phyloP scores from a whole-genome alignment of 1,139 yeast genomes.

The Saccharomyces pastorianus region DNA sequence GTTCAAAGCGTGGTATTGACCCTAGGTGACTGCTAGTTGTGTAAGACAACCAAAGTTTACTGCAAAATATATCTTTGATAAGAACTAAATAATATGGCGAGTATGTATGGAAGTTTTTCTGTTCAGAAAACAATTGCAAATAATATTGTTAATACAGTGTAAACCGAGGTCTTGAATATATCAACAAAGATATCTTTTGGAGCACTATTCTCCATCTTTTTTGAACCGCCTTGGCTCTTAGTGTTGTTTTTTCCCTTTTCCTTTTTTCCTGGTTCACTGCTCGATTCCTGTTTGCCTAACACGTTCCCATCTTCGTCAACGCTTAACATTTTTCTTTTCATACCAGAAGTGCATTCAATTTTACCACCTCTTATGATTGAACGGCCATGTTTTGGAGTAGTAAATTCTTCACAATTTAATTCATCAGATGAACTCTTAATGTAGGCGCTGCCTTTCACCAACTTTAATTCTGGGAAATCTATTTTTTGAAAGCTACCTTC shows the following conservation, averaged over 20 bases:
- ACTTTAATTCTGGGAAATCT: slow-evolving; percentile 41
- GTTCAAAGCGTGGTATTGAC: too few species aligned
- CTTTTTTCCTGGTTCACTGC: not conserved
- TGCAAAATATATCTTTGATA: not conserved
- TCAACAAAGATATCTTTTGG: not conserved
- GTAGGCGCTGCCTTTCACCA: slow-evolving; percentile 63
- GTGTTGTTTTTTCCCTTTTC: not conserved
- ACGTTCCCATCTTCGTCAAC: slow-evolving; percentile 36
- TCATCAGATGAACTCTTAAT: slow-evolving; percentile 40
- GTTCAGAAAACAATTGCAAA: not conserved
- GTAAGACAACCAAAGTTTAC: not conserved
- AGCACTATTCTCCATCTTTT: not conserved
- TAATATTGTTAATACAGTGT: not conserved
- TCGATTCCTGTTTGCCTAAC: not conserved
- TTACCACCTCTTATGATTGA: slow-evolving; percentile 58
- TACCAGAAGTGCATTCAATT: slow-evolving; percentile 46
- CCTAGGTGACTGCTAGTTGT: not conserved
- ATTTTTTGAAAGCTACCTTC: slow-evolving; percentile 50
- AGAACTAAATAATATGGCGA: not conserved
- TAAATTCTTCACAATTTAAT: slow-evolving; percentile 54
- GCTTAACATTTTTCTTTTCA: slow-evolving; percentile 34
- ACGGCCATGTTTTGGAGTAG: slow-evolving; percentile 37
- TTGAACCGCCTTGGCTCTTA: not conserved
- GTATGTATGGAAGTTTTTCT: not conserved
- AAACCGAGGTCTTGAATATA: not conserved